These are phyloP conservation scores for Pichia sp. DNA, from an alignment of 1,139 yeast species.

Conservation along the genomic window DNA sequence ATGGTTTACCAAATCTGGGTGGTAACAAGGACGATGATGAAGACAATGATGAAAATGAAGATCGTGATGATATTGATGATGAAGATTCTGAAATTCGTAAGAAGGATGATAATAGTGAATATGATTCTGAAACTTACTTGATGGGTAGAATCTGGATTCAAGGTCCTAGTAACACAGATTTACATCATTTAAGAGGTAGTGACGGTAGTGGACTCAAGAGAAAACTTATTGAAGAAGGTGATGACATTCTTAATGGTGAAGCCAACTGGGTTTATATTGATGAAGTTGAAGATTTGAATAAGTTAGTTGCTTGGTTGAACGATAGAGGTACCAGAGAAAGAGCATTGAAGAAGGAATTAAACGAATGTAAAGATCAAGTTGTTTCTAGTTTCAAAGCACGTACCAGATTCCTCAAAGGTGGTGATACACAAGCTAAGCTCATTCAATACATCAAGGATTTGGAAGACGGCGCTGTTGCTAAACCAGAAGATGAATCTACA, in stretches of 20 bases:
- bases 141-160: constrained; percentile 94
- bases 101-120: constrained; percentile 37
- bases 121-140: constrained; percentile 55
- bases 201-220: constrained; percentile 41
- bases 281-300: constrained; percentile 53
- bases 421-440: constrained; percentile 44
- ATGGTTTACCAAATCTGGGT: constrained; percentile 69
- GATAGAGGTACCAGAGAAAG: constrained; percentile 79
- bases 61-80: constrained; percentile 39
- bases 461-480: constrained; percentile 33
- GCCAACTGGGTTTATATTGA: constrained; percentile 72
- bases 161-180: constrained; percentile 78
- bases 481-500: background rate
- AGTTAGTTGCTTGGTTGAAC: constrained; percentile 65
- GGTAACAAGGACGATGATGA: constrained; percentile 44
- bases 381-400: constrained; percentile 59
- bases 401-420: constrained; percentile 47
- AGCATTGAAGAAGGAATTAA: constrained; percentile 61
- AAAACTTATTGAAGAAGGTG: constrained; percentile 67
- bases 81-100: constrained; percentile 34
- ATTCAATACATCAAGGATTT: constrained; percentile 30
- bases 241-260: constrained; percentile 50
- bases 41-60: constrained; percentile 38
- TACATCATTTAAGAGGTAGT: constrained; percentile 27
- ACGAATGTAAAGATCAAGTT: constrained; percentile 52